phyloP scores from a whole-genome alignment of 441 rosid species.

The Daphne laureola region DNA sequence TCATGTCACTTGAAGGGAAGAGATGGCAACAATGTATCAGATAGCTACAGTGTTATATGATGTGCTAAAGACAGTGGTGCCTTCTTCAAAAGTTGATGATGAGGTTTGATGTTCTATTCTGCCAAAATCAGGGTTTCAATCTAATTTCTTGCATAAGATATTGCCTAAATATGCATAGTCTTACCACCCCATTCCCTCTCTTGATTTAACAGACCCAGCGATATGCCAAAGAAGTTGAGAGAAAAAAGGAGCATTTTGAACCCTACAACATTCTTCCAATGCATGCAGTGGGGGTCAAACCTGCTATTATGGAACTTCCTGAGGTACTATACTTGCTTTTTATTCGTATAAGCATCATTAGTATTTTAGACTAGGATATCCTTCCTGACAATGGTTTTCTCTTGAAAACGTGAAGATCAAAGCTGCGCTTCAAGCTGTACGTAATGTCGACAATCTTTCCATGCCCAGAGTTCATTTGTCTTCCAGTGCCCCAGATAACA shows the following conservation, averaged over 20 bases:
- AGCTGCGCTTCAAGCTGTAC: constrained; percentile 67
- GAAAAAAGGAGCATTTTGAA: constrained; percentile 49
- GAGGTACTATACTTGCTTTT: constrained; percentile 49
- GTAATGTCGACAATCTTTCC: constrained; percentile 64
- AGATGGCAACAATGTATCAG: constrained; percentile 83
- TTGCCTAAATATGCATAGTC: constrained; percentile 5
- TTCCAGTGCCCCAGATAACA: constrained; percentile 22
- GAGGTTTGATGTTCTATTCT: constrained; percentile 39
- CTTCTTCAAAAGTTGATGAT: constrained; percentile 36
- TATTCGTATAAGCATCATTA: constrained; percentile 10
- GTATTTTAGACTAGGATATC: constrained; percentile 6
- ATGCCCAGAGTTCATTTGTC: constrained; percentile 27
- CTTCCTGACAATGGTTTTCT: constrained; percentile 14
- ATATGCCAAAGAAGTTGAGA: constrained; percentile 72
- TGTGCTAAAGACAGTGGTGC: constrained; percentile 64
- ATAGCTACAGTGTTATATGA: constrained; percentile 80
- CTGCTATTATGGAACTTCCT: constrained; percentile 79
- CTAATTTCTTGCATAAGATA: constrained; percentile 13
- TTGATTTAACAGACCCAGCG: constrained; percentile 37
- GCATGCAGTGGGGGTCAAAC: constrained; percentile 56
- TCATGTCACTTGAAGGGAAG: constrained; percentile 58
- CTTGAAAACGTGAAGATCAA: constrained; percentile 48
- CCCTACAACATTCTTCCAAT: constrained; percentile 88
- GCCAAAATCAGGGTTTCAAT: constrained; percentile 1
- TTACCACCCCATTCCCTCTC: not conserved